Base-by-base conservation (phyloP, 2,329 filamentous ascomycete species). In the Annulohypoxylon truncatum region DNA sequence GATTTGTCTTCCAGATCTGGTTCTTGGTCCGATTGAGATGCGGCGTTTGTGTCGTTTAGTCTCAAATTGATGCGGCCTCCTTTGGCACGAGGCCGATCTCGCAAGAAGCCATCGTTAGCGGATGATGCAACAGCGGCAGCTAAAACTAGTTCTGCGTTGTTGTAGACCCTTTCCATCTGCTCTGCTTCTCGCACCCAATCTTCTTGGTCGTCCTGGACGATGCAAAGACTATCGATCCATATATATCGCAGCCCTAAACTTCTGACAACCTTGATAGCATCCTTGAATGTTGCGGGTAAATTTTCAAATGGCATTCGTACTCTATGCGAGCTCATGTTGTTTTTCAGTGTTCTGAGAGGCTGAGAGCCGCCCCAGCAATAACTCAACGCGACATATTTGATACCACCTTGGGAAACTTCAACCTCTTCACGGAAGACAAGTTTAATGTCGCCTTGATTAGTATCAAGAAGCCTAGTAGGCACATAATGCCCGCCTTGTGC, bases 201-300 rank as follows among this genome's bases (percentile, higher is more conserved):
- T 0, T 55, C 38, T 8, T 24, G 24, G 24, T 70, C 61, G 9
- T 66, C 65, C 24, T 68, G 64, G 20, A 66, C 15, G 10, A 70
- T 66, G 20, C 65, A 70, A 13, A 68, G 42, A 9, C 48, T 61
- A 18, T 68, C 65, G 4, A 70, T 56, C 65, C 61, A 68, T n/a
- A 66, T 26, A 38, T 70, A 64, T 5, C 50, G 55, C 4, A 70
- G 40, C 9, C 26, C 40, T 4, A 68, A 31, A 4, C 38, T 28
- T 29, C 15, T 46, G 2, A 38, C 26, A n/a, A 55, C 24, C 4
- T 24, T 33, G 26, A 55, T 20, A 15, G 52, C 38, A 12, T 46
- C 52, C 8, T 33, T 24, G 38, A 55, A 46, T 33, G 28, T 33
- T 33, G 15, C 6, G 3, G 52, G 38, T 10, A 55, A 15, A 3